Evolutionary conservation across 345 rosid genomes (phyloP).

Genomic region (Syzygium oleosum): DNA sequence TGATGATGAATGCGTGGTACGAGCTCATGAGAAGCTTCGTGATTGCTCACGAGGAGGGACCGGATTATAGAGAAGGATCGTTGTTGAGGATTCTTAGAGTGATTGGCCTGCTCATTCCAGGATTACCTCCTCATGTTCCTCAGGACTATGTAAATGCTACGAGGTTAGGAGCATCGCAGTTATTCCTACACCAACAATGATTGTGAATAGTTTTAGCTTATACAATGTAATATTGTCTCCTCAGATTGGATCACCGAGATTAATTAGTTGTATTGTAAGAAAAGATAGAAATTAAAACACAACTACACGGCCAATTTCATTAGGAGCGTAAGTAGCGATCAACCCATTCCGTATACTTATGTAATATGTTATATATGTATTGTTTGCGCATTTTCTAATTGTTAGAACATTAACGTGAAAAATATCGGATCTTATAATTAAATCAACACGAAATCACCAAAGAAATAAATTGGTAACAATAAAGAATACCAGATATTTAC

Average conservation of each 20-base stretch:
- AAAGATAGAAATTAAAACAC: neutral
- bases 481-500: neutral
- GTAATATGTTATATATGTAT: neutral
- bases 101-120: neutral
- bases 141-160: neutral
- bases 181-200: neutral
- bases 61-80: neutral
- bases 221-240: neutral
- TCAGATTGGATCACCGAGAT: neutral
- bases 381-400: neutral
- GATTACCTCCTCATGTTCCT: neutral
- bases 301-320: neutral
- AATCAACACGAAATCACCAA: neutral
- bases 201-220: neutral
- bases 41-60: neutral
- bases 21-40: constrained; percentile 46
- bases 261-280: neutral
- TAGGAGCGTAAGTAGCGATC: neutral
- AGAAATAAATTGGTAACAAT: neutral
- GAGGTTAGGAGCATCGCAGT: neutral
- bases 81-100: neutral
- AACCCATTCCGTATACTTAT: neutral
- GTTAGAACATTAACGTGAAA: neutral
- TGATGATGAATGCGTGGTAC: constrained; percentile 36
- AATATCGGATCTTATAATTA: neutral